Base-by-base conservation (phyloP, 805 yeast species). In the Nakazawaea wickerhamii region DNA sequence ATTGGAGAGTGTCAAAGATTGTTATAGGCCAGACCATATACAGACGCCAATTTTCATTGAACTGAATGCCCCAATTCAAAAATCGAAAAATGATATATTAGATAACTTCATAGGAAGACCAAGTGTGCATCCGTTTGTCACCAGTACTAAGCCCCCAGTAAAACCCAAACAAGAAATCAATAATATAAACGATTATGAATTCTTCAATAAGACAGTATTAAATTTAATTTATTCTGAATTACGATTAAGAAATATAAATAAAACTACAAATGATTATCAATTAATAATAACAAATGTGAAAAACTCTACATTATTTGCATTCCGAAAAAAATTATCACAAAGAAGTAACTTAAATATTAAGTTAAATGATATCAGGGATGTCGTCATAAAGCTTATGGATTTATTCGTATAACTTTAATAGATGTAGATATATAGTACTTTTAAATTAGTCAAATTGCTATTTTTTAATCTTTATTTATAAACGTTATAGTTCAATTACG, bases 261-360 rank as follows among this genome's bases (percentile, higher is more conserved):
- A 50, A 38, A 53, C 43, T 48, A 55, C 44, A 22, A 55, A 31
- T 48, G 65, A 44, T 46, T 60, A 50, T 55, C 61, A 46, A 50
- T 62, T 52, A n/a, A 48, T 69, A n/a, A 63, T 60, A 49, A 53
- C 59, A 38, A 57, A 62, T 46, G 57, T 69, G 0, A 61, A 54
- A 43, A 55, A 58, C 38, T 60, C 71, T 0, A 57, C 69, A 3
- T 64, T 63, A 43, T 69, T 68, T 43, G 57, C 69, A 7, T 58
- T 65, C 31, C 51, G 72, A 31, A 43, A 51, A 2, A 57, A 53
- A 13, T 37, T 50, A 7, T 48, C 42, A 22, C 39, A 25, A 39
- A 26, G 30, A 42, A 39, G 8, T 45, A 41, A 30, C 52, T 9
- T 35, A 3, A 34, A 17, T 27, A 44, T 48, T 64, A 4, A 46